These are phyloP conservation scores for Podospora bellae-mahoneyi DNA, from an alignment of 495 filamentous ascomycete species.

Conservation along the genomic window DNA sequence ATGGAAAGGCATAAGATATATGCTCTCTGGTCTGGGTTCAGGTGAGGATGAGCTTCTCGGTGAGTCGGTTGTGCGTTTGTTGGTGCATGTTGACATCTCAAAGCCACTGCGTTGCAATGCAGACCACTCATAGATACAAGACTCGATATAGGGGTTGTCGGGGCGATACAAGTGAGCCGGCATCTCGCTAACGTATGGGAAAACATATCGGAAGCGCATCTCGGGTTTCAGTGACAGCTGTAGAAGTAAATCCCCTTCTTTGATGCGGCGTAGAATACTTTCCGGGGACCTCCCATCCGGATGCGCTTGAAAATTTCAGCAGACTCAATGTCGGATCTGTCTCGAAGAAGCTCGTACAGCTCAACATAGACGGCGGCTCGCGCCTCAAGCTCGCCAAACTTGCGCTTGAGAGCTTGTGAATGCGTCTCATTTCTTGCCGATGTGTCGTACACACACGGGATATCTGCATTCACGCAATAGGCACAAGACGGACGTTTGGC, in stretches of 20 bases:
- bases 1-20: constrained; percentile 28
- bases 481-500: background rate
- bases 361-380: background rate
- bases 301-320: constrained; percentile 31
- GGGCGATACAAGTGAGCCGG: constrained; percentile 9
- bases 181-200: constrained; percentile 30
- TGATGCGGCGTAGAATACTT: constrained; percentile 30
- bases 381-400: background rate
- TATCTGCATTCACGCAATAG: background rate
- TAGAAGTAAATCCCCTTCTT: constrained; percentile 31
- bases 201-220: constrained; percentile 33
- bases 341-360: background rate
- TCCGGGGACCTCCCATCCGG: constrained; percentile 26
- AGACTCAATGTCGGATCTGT: constrained; percentile 23
- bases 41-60: background rate
- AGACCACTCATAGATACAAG: constrained; percentile 28
- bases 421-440: background rate
- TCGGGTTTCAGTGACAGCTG: constrained; percentile 34
- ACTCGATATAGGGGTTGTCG: constrained; percentile 31
- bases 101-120: background rate
- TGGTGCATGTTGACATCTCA: background rate
- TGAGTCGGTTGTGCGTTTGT: background rate
- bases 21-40: background rate
- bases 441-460: background rate
- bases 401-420: constrained; percentile 9